Evolutionary conservation across 257 asterid species (phyloP).

Genomic region (Solanum commersonii): DNA sequence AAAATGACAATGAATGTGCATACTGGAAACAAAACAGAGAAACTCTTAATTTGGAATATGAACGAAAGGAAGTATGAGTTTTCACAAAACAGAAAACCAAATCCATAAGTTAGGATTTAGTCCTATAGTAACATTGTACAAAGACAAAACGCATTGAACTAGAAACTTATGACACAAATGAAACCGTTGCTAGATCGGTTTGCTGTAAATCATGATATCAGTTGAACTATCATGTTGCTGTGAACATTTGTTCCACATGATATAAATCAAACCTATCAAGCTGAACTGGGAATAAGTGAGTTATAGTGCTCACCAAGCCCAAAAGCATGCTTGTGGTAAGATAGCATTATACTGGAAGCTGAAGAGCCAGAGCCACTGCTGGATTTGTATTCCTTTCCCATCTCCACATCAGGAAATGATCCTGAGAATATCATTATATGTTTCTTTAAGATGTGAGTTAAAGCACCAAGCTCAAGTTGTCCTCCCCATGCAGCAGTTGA

Average conservation of each 20-base stretch:
- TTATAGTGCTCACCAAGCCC: constrained; percentile 99
- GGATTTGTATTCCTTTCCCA: constrained; percentile 92
- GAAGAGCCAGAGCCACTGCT: constrained; percentile 17
- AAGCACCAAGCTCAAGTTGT: constrained; percentile 87
- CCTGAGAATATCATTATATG: constrained; percentile 77
- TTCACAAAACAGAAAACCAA: neutral
- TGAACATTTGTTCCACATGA: neutral
- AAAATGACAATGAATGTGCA: neutral
- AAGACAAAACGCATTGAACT: neutral
- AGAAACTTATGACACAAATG: neutral
- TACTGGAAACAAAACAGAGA: neutral
- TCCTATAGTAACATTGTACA: neutral
- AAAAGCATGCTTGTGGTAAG: constrained; percentile 88
- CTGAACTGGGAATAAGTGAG: constrained; percentile 52
- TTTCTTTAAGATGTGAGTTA: constrained; percentile 82
- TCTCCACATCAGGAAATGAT: constrained; percentile 95
- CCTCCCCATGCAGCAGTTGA: constrained; percentile 98
- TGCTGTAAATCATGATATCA: neutral
- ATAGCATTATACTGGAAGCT: constrained; percentile 47
- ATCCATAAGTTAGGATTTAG: neutral
- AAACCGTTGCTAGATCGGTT: neutral
- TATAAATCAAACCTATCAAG: constrained; percentile 3
- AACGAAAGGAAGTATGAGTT: neutral
- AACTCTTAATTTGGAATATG: neutral
- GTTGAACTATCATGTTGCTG: neutral